phyloP scores from a whole-genome alignment of 2,329 filamentous ascomycete genomes.

The Stagonosporopsis tanaceti region DNA sequence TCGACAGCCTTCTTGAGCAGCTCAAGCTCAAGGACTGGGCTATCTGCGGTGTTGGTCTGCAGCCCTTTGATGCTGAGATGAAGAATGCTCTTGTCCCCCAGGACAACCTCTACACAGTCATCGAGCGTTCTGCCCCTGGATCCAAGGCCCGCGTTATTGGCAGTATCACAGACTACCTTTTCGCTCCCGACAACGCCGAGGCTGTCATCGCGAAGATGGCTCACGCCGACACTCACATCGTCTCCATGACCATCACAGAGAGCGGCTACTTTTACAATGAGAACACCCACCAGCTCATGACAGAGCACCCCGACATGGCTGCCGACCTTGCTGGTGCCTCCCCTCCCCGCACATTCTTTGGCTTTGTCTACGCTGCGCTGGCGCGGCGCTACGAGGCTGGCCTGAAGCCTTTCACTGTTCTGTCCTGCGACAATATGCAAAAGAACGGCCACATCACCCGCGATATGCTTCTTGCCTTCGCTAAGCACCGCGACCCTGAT shows the following conservation, averaged over 20 bases:
- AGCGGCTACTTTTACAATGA: conserved; percentile 43
- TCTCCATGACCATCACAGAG: conserved; percentile 42
- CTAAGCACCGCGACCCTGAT: conserved; percentile 33
- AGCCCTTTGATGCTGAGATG: conserved; percentile 39
- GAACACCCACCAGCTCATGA: conserved; percentile 39
- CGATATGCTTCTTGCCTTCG: conserved; percentile 37
- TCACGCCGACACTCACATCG: conserved; percentile 40
- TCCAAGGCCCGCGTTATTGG: conserved; percentile 35
- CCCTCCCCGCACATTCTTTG: conserved; percentile 37
- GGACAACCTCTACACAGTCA: conserved; percentile 41
- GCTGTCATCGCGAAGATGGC: conserved; percentile 43
- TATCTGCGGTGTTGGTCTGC: conserved; percentile 40
- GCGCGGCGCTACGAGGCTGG: conserved; percentile 36
- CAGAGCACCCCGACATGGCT: conserved; percentile 38
- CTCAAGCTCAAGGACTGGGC: conserved; percentile 38
- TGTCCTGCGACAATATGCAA: conserved; percentile 45
- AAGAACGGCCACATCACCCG: conserved; percentile 41
- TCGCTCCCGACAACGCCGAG: conserved; percentile 39
- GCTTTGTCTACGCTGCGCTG: conserved; percentile 38
- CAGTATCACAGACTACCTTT: conserved; percentile 40
- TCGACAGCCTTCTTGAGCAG: conserved; percentile 39
- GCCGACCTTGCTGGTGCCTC: conserved; percentile 32
- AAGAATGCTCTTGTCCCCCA: conserved; percentile 33
- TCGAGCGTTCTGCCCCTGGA: conserved; percentile 36
- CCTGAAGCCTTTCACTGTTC: conserved; percentile 38